Conservation (phyloP, 305 asterid genomes). For the Fraxinus dipetala region DNA sequence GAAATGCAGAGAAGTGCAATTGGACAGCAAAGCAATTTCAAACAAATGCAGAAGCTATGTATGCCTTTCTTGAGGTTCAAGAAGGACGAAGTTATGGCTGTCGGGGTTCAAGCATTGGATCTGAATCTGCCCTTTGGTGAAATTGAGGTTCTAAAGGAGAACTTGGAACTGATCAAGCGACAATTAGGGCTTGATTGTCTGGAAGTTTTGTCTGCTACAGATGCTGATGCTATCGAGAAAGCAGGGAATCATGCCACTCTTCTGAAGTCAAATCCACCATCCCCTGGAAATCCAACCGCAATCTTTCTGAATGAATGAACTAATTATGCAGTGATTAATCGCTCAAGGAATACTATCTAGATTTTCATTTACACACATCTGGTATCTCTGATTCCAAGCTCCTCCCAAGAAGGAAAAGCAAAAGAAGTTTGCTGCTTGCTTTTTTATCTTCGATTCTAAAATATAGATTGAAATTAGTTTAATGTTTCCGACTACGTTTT, state of each 20-base stretch:
- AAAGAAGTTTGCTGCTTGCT: background rate
- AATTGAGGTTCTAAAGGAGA: slow-evolving; percentile 63
- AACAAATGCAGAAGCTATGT: slow-evolving; percentile 67
- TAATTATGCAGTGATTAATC: no score
- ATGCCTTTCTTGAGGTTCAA: slow-evolving; percentile 92
- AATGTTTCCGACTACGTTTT: background rate
- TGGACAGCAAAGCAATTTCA: slow-evolving; percentile 56
- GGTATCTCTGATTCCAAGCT: background rate
- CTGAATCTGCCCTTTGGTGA: slow-evolving; percentile 84
- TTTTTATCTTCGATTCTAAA: background rate
- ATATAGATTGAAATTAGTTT: background rate
- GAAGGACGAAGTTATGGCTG: slow-evolving; percentile 67
- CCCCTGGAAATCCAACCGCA: slow-evolving; percentile 80
- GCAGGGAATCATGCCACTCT: slow-evolving; percentile 56
- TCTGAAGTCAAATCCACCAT: slow-evolving; percentile 64
- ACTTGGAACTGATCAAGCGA: slow-evolving; percentile 61
- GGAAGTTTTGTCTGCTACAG: slow-evolving; percentile 56
- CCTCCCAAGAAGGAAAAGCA: background rate
- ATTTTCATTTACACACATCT: background rate
- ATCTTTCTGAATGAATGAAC: slow-evolving; percentile 45
- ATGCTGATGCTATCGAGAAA: slow-evolving; percentile 41
- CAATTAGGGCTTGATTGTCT: slow-evolving; percentile 74
- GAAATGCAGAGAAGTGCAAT: slow-evolving; percentile 62
- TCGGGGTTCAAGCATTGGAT: slow-evolving; percentile 72
- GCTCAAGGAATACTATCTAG: background rate